Evolutionary conservation across 768 basidiomycete species (phyloP).

Genomic region (Kwoniella heveanensis): DNA sequence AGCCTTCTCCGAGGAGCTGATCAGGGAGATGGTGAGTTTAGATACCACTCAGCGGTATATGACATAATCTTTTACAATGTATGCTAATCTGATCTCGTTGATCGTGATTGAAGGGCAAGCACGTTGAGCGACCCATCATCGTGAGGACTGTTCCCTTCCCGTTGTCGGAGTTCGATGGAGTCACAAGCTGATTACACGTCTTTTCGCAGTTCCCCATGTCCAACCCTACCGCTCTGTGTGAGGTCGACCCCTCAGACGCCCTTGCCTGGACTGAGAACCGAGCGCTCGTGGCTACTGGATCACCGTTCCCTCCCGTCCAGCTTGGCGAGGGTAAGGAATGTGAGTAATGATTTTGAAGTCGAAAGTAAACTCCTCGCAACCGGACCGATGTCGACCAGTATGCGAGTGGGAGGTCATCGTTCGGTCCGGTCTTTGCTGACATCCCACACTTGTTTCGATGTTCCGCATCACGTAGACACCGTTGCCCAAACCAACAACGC

Average conservation of each 20-base stretch:
- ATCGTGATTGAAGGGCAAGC: slow-evolving; percentile 52
- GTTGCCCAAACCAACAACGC: slow-evolving; percentile 51
- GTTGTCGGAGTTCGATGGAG: too few species aligned
- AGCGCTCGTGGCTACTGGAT: slow-evolving; percentile 80
- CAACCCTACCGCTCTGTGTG: slow-evolving; percentile 77
- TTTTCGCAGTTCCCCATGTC: slow-evolving; percentile 61
- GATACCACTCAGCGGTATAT: too few species aligned
- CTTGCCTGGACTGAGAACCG: slow-evolving; percentile 71
- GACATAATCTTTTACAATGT: too few species aligned
- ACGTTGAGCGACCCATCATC: slow-evolving; percentile 74
- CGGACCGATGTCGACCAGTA: too few species aligned
- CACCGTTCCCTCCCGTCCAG: slow-evolving; percentile 75
- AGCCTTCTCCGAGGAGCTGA: slow-evolving; percentile 60
- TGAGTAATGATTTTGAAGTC: slow-evolving; percentile 27
- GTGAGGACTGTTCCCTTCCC: too few species aligned
- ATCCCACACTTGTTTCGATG: too few species aligned
- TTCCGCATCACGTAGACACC: slow-evolving; percentile 22
- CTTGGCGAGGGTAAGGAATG: slow-evolving; percentile 68
- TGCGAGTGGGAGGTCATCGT: too few species aligned
- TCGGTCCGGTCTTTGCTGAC: too few species aligned
- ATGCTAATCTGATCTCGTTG: too few species aligned
- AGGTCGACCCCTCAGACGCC: slow-evolving; percentile 57
- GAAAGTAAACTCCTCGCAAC: too few species aligned
- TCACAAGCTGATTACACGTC: too few species aligned
- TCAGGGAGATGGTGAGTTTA: slow-evolving; percentile 60